Evolutionary conservation across 164 flowering plant genomes (phyloP), one percentile per base, ranked within the genome.

Genomic region (Nymphaea thermarum): DNA sequence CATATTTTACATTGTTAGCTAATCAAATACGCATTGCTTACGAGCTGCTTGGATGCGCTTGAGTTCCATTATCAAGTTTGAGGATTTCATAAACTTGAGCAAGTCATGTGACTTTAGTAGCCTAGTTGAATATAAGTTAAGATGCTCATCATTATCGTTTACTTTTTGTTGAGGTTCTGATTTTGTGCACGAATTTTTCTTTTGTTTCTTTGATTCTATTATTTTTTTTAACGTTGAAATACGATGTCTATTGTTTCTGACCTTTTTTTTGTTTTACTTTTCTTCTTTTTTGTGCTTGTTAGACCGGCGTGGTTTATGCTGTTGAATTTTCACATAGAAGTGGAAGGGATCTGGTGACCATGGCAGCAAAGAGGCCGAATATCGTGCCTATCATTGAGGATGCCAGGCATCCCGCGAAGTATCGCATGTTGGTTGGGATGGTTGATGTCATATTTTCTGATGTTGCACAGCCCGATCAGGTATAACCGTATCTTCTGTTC

Each of bases 381-480:
- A 83, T 93, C 66, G 87, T 93, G 2, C 98, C 98, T 16, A 89
- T 91, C 62, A 91, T 87, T 73, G 96, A 91, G 72, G 95, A 87
- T 86, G 96, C 96, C 62, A 86, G 98, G 62, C 98, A 95, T 80
- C 99, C 99, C 4, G 83, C 93, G 43, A 95, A 86, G 75, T 95
- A 95, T 77, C 64, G 98, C 15, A 91, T 95, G 98, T 79, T 95
- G 44, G 96, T 92, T 69, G 87, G 94, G 60, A 95, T 92, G 98
- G 99, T 91, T 2, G 95, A 89, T 83, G 93, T 87, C 5, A 86
- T 87, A 41, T 89, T 89, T 73, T 87, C 96, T 62, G 93, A 95
- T 83, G 99, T 95, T 77, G 99, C 99, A 55, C 99, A 95, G 72
- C 99, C 99, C 42, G 98, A 95, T 75, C 98, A 95, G 98, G 99